Conservation (phyloP, 2,329 filamentous ascomycete species). For the Trichoderma endophyticum region DNA sequence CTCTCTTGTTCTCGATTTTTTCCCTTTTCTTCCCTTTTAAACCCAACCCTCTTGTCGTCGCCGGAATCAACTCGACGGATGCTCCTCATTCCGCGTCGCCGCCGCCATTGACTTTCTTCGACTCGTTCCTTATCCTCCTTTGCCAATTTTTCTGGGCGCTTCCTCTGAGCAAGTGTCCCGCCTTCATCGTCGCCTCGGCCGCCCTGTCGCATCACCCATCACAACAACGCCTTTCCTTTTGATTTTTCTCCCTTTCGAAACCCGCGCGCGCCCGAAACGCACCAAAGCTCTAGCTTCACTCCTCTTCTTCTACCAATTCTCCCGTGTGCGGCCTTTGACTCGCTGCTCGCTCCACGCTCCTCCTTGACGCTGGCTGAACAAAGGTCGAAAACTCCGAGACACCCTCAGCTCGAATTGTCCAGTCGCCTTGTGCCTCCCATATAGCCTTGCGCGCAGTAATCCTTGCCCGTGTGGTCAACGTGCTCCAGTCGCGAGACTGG, state of each 20-base stretch:
- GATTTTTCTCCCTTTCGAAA: slow-evolving; percentile 1
- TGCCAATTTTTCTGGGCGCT: background rate
- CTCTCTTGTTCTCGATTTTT: slow-evolving; percentile 12
- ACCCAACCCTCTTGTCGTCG: background rate
- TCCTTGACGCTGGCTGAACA: background rate
- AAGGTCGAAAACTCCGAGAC: slow-evolving; percentile 1
- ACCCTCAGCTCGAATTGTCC: slow-evolving; percentile 6
- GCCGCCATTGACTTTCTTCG: slow-evolving; percentile 16
- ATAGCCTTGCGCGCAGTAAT: slow-evolving; percentile 17
- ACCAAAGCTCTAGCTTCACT: background rate
- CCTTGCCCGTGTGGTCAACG: slow-evolving; percentile 46
- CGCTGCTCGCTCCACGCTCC: background rate
- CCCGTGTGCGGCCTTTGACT: slow-evolving; percentile 1
- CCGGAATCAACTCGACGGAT: background rate
- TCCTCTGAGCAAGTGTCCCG: slow-evolving; percentile 6
- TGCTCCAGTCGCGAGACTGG: slow-evolving; percentile 61
- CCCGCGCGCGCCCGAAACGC: background rate
- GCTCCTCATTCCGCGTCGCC: slow-evolving; percentile 5
- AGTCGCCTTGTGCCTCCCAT: slow-evolving; percentile 1
- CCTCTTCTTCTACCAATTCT: background rate
- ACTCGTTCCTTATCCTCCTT: slow-evolving; percentile 12
- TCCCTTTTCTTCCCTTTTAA: background rate
- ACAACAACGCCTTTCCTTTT: slow-evolving; percentile 4
- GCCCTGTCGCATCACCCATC: slow-evolving; percentile 17
- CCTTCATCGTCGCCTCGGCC: slow-evolving; percentile 13